Evolutionary conservation across 2,329 filamentous ascomycete genomes (phyloP).

Genomic region (Chrysosporium queenslandicum): DNA sequence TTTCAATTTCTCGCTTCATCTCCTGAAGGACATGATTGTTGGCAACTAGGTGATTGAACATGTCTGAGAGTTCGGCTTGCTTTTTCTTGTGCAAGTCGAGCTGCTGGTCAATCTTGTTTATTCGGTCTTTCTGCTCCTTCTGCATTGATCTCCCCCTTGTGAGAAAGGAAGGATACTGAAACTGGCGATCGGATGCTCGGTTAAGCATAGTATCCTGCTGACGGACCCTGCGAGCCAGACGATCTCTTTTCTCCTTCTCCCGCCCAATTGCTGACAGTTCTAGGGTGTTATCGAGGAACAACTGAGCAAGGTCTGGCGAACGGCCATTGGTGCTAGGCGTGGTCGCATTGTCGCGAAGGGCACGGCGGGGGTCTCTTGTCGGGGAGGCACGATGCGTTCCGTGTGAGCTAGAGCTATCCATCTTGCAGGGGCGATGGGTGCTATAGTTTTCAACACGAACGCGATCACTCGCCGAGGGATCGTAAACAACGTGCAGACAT

Average conservation of each 20-base stretch:
- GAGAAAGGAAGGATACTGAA: slow-evolving; percentile 22
- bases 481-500: not conserved
- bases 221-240: not conserved
- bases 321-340: not conserved
- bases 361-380: not conserved
- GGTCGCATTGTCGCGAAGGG: not conserved
- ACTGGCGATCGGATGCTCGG: slow-evolving; percentile 17
- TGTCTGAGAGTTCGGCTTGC: slow-evolving; percentile 12
- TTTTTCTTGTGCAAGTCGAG: slow-evolving; percentile 17
- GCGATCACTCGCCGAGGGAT: not conserved
- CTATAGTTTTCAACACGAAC: too few relatives aligned
- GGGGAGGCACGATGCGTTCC: not conserved
- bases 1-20: not conserved
- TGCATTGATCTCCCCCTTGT: slow-evolving; percentile 19
- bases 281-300: not conserved
- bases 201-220: slow-evolving; percentile 30
- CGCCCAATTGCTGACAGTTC: not conserved
- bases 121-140: slow-evolving; percentile 18
- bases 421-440: too few relatives aligned
- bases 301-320: not conserved
- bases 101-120: slow-evolving; percentile 20
- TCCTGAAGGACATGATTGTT: not conserved
- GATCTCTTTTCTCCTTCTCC: slow-evolving; percentile 13
- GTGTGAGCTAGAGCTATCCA: not conserved
- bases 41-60: not conserved